Percentiles rank a stretch among this genome's conserved stretches.
Evolutionary conservation across 768 basidiomycete genomes (phyloP).

Genomic region (Leccinum obscurum): DNA sequence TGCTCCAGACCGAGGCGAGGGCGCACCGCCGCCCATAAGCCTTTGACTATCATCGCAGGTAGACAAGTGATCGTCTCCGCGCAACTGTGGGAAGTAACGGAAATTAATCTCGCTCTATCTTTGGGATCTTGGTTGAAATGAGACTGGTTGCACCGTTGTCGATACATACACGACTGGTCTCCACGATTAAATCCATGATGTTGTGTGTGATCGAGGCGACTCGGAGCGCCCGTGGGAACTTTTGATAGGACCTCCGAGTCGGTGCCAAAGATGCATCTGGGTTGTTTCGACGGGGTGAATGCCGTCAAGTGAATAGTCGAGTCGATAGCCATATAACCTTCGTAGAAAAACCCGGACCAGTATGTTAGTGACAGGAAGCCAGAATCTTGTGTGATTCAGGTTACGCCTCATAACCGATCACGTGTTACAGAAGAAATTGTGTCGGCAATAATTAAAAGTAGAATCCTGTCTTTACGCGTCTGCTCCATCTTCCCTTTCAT

Average conservation of each 20-base stretch:
- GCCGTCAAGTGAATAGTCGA: background rate
- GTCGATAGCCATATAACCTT: background rate
- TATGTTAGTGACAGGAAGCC: background rate
- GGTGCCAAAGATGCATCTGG: background rate
- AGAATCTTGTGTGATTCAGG: background rate
- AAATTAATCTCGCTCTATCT: background rate
- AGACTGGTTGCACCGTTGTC: background rate
- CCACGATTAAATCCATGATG: background rate
- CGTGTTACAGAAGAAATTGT: background rate
- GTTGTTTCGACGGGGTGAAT: background rate
- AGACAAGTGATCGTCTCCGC: background rate
- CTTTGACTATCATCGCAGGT: background rate
- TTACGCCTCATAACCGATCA: conserved; percentile 2
- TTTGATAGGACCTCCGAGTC: background rate
- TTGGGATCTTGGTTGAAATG: background rate
- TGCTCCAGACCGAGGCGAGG: background rate
- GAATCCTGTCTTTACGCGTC: background rate
- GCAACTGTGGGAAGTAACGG: background rate
- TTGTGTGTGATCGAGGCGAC: background rate
- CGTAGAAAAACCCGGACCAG: background rate
- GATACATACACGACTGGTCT: background rate
- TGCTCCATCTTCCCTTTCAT: background rate
- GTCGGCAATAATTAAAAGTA: background rate
- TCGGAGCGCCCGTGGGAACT: background rate
- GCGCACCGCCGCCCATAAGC: background rate